Conservation (phyloP, 345 rosid genomes). For the Gossypium arboreum region DNA sequence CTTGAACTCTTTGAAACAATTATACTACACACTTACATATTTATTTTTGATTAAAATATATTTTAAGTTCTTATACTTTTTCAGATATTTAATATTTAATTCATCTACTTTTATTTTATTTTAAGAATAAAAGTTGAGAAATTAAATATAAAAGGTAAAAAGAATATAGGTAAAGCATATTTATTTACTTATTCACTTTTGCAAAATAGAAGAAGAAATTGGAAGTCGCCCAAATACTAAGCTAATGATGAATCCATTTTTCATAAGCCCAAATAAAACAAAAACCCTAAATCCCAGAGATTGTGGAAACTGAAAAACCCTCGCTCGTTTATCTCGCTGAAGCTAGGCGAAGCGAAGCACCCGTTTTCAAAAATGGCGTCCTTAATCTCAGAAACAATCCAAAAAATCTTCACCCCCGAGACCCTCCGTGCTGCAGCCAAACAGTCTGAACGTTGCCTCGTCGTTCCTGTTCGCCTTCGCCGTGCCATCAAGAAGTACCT, state of each 20-base stretch:
- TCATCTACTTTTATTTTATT: no score
- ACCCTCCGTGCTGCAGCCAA: constrained; percentile 61
- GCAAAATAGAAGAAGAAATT: no score
- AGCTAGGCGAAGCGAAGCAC: not conserved
- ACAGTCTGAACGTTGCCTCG: constrained; percentile 66
- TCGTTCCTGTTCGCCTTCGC: constrained; percentile 77
- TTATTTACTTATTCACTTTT: no score
- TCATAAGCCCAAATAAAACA: not conserved
- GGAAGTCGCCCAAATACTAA: not conserved
- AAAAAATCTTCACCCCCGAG: constrained; percentile 48
- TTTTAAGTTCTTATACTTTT: no score
- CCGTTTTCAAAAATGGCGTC: constrained; percentile 34
- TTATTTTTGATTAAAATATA: no score
- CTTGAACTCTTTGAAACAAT: no score
- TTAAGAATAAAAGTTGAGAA: no score
- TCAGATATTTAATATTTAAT: no score
- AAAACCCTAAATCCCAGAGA: not conserved
- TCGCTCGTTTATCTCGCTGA: not conserved
- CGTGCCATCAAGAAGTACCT: constrained; percentile 81
- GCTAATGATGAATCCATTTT: not conserved
- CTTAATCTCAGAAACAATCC: constrained; percentile 33
- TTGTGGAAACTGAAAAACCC: not conserved
- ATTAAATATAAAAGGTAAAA: no score
- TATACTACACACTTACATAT: no score
- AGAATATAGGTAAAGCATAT: no score